Evolutionary conservation across 192 early-diverging fungal species (phyloP).

Genomic region (Backusella psychrophila): DNA sequence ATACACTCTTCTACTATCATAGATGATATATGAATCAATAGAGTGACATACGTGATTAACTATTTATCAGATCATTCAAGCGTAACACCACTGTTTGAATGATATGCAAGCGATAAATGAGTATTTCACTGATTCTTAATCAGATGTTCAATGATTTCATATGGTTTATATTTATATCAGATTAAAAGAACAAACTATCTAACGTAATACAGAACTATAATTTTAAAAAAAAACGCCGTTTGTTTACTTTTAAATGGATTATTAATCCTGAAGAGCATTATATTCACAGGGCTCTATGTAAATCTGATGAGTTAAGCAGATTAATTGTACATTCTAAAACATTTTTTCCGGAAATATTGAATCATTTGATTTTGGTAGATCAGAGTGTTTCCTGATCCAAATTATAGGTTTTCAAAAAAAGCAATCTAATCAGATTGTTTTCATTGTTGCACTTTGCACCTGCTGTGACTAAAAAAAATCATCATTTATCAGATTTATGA

Average conservation of each 20-base stretch:
- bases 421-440: background rate
- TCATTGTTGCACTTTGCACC: background rate
- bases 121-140: background rate
- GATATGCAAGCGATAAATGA: background rate
- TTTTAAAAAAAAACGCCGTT: background rate
- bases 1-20: background rate
- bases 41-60: background rate
- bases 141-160: background rate
- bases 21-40: background rate
- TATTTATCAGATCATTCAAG: background rate
- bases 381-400: background rate
- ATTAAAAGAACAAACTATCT: background rate
- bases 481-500: conserved; percentile 4
- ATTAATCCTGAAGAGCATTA: background rate
- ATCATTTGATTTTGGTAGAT: background rate
- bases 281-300: background rate
- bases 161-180: background rate
- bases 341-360: background rate
- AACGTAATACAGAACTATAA: background rate
- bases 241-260: background rate
- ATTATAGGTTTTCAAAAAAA: background rate
- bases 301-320: background rate
- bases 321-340: background rate
- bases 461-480: background rate
- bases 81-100: background rate